Base-by-base conservation (phyloP, 768 basidiomycete genomes). In the Suillus paluster region DNA sequence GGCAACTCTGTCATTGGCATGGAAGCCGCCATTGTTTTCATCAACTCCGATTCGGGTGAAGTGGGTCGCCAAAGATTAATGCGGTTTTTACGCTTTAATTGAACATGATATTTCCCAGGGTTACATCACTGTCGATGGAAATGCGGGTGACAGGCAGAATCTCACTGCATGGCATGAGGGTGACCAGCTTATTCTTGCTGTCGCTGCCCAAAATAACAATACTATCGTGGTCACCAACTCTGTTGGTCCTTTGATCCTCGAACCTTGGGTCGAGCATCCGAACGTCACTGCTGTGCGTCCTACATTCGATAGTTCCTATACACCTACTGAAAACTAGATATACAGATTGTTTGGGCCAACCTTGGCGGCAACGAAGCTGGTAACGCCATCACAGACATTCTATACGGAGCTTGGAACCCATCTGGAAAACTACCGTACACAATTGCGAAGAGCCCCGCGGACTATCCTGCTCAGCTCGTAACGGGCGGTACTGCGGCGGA, bases 11-110 rank as follows among this genome's bases (percentile, higher is more conserved):
- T 81, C 0, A 74, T 76, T 1, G 76, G 70, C 44, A 81, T 83
- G 63, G 86, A 86, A 21, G 88, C 87, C 9, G 89, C 89, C 1
- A 79, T 96, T 44, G 93, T 96, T 11, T 94, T 95, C 73, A 81
- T 94, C 65, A 86, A 88, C 64, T 82, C 91, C 2, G 90, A 95
- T 71, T 94, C 92, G 7, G 95, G 95, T 25, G 95, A 96, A 76
- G 85, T 78, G 17, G 11, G 62, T 54, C 11, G 17, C 52, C 33
- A 11, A 19, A 17, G 9, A 27, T 54, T 23, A 5, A 23, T 25
- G 30, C 36, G 14, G 30, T 21, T 39, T 21, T 33, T 19, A 57
- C 56, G 17, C 10, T 17, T 50, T 19, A 25, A 5, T 30, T 34
- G 23, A 27, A 38, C 19, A 36, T 12, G 30, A 72, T 17, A 2